Evolutionary conservation across 139 green algal genomes (phyloP).

Genomic region (Volvox africanus): DNA sequence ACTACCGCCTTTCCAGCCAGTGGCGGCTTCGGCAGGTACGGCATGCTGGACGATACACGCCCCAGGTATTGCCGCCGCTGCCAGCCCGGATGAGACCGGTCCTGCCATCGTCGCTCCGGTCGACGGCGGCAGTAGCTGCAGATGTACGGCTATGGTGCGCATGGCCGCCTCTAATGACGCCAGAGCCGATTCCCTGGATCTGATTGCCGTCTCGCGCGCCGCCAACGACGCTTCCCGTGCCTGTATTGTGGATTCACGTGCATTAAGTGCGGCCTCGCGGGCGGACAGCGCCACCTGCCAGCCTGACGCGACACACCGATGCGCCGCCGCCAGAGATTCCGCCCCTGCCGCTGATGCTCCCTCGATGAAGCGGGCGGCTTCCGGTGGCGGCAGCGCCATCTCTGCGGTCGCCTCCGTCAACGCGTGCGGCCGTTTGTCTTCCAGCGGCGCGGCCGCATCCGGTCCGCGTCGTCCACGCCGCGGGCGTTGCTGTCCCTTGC

Average conservation of each 20-base stretch:
- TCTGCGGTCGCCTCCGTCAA: too few species aligned
- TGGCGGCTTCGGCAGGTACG: not conserved
- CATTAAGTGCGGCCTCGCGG: constrained; percentile 3
- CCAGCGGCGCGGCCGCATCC: too few species aligned
- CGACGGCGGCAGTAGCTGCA: constrained; percentile 9
- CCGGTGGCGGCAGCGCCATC: too few species aligned
- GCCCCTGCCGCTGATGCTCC: too few species aligned
- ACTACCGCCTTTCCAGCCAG: not conserved
- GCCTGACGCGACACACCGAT: too few species aligned
- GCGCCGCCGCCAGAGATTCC: too few species aligned
- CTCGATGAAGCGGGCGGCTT: too few species aligned
- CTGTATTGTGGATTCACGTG: not conserved
- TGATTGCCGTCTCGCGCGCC: constrained; percentile 15
- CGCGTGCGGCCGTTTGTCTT: too few species aligned
- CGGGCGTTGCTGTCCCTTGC: too few species aligned
- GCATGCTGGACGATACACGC: not conserved
- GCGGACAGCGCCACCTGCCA: constrained; percentile 1
- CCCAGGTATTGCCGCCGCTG: not conserved
- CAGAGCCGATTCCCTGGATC: constrained; percentile 5
- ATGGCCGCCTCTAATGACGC: constrained; percentile 8
- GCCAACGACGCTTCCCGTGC: not conserved
- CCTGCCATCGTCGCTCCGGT: not conserved
- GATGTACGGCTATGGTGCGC: not conserved
- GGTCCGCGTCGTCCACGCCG: too few species aligned
- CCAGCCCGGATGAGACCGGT: not conserved